Evolutionary conservation across 805 yeast species (phyloP), one percentile per base, ranked within the genome.

Genomic region (Candida dajiaensis): DNA sequence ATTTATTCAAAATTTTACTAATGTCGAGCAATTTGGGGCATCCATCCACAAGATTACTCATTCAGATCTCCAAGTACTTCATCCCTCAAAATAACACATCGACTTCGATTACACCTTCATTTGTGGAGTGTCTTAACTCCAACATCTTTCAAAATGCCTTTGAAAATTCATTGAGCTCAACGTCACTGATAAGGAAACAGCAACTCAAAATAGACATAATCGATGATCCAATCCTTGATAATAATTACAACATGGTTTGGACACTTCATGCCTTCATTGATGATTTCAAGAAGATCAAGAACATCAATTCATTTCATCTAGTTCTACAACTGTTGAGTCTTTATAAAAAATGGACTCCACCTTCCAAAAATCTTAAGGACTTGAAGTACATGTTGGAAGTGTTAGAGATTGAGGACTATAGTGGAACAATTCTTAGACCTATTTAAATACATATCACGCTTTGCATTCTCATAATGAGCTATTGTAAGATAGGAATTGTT

Each of bases 1-100:
- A 65, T 4, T 41, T 79, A 40, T 72, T 78, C 7, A 68, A 73
- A 16, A 57, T 72, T 41, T 67, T 81, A 41, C 63, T 81, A 42
- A 70, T 72, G 43, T 62, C 78, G 35, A 70, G 72, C 40, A 79
- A 80, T 55, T 47, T 77, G 45, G 84, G 84, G 0, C 71, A 69
- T 46, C 63, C 66, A 42, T 69, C 70, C 38, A 68, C 57, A 60
- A 64, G 68, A 58, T 66, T 77, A 41, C 52, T 71, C 49, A 62
- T 70, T 53, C 72, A 76, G 61, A 52, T 80, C 56, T 64, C 81
- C 51, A 62, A 67, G 57, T 55, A 69, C 59, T 46, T 70, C 74
- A 2, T 66, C 70, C 37, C 71, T 70, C 13, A 61, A 19, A 61
- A 57, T 65, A 9, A 25, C n/a, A 9, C 20, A 23, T n/a, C 16